Base-by-base conservation (phyloP, 371 early-diverging fungal genomes). In the Nematocida ironsii region DNA sequence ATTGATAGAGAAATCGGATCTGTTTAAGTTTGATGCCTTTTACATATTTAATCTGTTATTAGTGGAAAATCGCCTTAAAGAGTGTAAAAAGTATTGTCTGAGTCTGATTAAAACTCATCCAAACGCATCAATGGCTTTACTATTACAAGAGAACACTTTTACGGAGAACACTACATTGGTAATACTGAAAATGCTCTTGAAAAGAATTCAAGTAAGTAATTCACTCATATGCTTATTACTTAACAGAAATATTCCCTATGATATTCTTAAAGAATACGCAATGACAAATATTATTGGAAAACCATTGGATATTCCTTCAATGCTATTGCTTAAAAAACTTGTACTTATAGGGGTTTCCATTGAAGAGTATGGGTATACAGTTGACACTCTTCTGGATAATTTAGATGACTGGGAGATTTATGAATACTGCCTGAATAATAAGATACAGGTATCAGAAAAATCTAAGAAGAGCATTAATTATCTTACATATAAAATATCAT, bases 331-430 rank as follows among this genome's bases (percentile, higher is more conserved):
- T 25, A 82, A 82, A 52, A 69, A 58, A 23, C 69, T 82, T 48
- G 58, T 74, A 56, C 45, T 81, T 23, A 44, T 20, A 44, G 83
- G 83, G 33, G 60, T 57, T 4, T 18, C 62, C 44, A 66, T 56
- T 67, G 54, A 45, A 50, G 73, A 62, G 61, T 62, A 23, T 27
- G 54, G 42, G 3, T 25, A 33, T 20, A 47, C 54, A 25, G 20
- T 82, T 25, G 62, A 74, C 25, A 54, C 69, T 33, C 56, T 86
- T 45, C 54, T 87, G 7, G 73, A 78, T 23, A 52, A 62, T 13
- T 27, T 86, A 16, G 85, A 86, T 72, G 87, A 87, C 74, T 87
- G 80, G 69, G 73, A 82, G 33, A 33, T 87, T 18, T 87, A 86
- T 64, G 42, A 84, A 52, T 75, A 75, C 74, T 80, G 82, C 23